Base-by-base conservation (phyloP, 2,329 filamentous ascomycete genomes). In the Blastomyces silverae region DNA sequence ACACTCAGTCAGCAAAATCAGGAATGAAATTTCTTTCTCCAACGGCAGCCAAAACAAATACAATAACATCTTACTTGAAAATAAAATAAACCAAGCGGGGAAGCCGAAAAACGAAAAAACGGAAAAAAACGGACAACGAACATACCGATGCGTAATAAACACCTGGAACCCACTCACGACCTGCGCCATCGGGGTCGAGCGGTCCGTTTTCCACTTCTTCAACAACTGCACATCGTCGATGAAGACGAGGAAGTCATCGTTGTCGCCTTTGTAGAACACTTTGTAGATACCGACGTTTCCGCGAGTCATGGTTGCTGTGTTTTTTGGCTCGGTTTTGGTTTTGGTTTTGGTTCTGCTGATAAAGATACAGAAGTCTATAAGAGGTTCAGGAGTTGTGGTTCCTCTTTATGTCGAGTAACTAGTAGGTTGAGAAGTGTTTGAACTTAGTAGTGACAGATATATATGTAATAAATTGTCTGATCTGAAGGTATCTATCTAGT, bases 161-260 rank as follows among this genome's bases (percentile, higher is more conserved):
- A 99, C 83, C 83, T 96, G 90, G 83, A 91, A 97, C 8, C 89
- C 84, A 65, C 88, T 91, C 64, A 97, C 84, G 64, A 99, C 92
- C 73, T 97, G 87, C 1, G 90, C 84, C 59, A 97, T 80, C 48
- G 94, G 89, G 39, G 94, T 81, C 39, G 84, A 87, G 74, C 85
- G 87, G 81, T 97, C 93, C 4, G 76, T 80, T 82, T 87, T 86
- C 93, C 93, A 97, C 77, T 93, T 87, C 78, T 90, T 82, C 72
- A 91, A 87, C 60, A 83, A 82, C 66, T 89, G 75, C 20, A 79
- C 73, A 67, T 81, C 83, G 62, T 89, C 86, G 66, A 86, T 81
- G 71, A 87, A 86, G 78, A 90, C 80, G 71, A 89, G 79, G 75
- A 88, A 90, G 79, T 89, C 86, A 66, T 90, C 87, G 62, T 80